These are phyloP conservation scores for Miamiensis avidus DNA, from an alignment of 169 alveolate genomes.

Conservation along the genomic window DNA sequence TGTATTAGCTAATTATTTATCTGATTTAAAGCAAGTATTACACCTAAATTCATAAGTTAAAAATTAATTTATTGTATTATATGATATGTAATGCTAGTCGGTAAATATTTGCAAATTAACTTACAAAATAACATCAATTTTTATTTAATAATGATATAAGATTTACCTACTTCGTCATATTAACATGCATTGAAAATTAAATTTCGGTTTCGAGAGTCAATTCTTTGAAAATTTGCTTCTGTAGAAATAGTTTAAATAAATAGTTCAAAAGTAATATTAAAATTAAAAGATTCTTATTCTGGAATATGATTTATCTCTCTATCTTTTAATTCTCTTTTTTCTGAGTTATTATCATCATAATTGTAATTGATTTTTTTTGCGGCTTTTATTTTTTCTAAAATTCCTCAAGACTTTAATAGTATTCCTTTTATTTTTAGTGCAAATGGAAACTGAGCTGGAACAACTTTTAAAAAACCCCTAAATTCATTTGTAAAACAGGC, in stretches of 20 bases:
- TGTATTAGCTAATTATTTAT: conserved; percentile 8
- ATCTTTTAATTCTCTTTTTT: neutral
- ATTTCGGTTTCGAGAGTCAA: neutral
- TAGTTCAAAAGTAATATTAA: neutral
- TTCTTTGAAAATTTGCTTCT: too few species aligned
- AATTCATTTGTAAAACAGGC: neutral
- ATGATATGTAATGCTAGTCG: too few species aligned
- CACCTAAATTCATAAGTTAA: conserved; percentile 23
- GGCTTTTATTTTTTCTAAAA: too few species aligned
- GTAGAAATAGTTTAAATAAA: neutral
- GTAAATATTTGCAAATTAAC: too few species aligned
- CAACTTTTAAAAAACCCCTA: neutral
- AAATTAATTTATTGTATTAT: too few species aligned
- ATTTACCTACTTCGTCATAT: neutral
- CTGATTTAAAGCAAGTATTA: conserved; percentile 13
- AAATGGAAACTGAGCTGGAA: neutral
- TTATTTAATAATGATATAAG: too few species aligned
- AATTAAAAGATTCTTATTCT: neutral
- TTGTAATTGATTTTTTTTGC: neutral
- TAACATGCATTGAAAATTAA: neutral
- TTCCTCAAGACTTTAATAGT: neutral
- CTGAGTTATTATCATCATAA: neutral
- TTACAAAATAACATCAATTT: too few species aligned
- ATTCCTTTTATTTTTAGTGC: neutral
- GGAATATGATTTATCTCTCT: too few species aligned